Evolutionary conservation across 2,329 filamentous ascomycete genomes (phyloP).

Genomic region (Pseudogymnoascus sp.): DNA sequence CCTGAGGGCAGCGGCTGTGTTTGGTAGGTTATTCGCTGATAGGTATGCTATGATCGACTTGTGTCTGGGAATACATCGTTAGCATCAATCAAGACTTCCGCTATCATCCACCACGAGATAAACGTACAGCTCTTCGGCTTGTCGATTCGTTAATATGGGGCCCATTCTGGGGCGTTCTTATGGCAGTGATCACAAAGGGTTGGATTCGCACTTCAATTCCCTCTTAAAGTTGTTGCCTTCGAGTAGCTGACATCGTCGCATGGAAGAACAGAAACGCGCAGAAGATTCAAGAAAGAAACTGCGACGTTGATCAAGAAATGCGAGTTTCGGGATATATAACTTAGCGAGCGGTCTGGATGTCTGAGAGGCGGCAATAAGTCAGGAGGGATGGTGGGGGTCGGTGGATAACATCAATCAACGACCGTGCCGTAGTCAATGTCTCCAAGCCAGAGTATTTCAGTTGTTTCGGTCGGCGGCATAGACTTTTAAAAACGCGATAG

Average conservation of each 20-base stretch:
- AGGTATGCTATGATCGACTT: slow-evolving; percentile 92
- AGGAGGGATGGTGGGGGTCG: neutral
- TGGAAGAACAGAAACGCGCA: slow-evolving; percentile 3
- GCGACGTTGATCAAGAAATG: neutral
- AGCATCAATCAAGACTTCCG: neutral
- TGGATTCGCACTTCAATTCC: neutral
- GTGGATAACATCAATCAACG: slow-evolving; percentile 4
- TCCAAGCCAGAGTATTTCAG: neutral
- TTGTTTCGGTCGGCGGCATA: neutral
- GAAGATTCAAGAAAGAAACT: neutral
- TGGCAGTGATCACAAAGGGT: neutral
- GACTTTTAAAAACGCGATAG: neutral
- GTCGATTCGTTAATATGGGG: slow-evolving; percentile 4
- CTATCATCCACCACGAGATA: neutral
- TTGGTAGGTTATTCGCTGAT: slow-evolving; percentile 61
- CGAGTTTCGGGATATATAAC: slow-evolving; percentile 5
- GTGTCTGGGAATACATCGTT: slow-evolving; percentile 51
- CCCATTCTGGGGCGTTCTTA: slow-evolving; percentile 1
- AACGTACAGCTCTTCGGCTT: slow-evolving; percentile 6
- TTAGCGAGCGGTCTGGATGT: slow-evolving; percentile 9
- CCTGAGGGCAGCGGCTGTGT: slow-evolving; percentile 63
- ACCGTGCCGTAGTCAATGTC: neutral
- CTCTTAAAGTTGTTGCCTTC: slow-evolving; percentile 2
- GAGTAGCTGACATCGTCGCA: neutral
- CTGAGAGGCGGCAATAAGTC: neutral